phyloP scores from a whole-genome alignment of 441 rosid genomes.

The Adansonia gregorii region DNA sequence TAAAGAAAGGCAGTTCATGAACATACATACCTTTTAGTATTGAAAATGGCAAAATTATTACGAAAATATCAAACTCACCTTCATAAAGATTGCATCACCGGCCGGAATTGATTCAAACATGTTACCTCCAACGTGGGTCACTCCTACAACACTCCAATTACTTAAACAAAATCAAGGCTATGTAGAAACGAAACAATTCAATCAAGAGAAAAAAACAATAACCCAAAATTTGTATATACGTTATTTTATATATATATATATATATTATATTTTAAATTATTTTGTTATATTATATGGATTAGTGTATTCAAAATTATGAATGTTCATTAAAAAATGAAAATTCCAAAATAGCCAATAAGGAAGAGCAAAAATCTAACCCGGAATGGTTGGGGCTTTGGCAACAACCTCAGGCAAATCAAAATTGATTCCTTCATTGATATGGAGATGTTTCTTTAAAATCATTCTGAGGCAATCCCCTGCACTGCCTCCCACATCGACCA shows the following conservation, averaged over 20 bases:
- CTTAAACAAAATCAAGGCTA: background rate
- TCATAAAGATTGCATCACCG: conserved; percentile 67
- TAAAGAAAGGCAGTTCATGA: background rate
- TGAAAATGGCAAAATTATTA: background rate
- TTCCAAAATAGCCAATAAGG: too few relatives aligned
- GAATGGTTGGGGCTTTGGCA: conserved; percentile 58
- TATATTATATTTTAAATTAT: too few relatives aligned
- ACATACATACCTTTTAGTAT: background rate
- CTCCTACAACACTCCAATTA: conserved; percentile 38
- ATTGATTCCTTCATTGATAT: conserved; percentile 53
- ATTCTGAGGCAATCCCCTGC: conserved; percentile 72
- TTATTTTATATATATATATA: too few relatives aligned
- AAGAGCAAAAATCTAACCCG: conserved; percentile 36
- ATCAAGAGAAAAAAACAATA: background rate
- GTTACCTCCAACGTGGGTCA: conserved; percentile 64
- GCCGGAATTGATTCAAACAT: conserved; percentile 62
- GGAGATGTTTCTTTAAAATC: conserved; percentile 51
- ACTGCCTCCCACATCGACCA: conserved; percentile 76
- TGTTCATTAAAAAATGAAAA: too few relatives aligned
- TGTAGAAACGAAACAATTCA: background rate
- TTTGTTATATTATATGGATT: too few relatives aligned
- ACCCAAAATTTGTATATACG: background rate
- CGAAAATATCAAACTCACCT: conserved; percentile 34
- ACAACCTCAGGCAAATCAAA: conserved; percentile 72
- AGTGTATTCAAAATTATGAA: too few relatives aligned